Base-by-base conservation (phyloP, 1,139 yeast genomes). In the Debaryomyces subglobosus region DNA sequence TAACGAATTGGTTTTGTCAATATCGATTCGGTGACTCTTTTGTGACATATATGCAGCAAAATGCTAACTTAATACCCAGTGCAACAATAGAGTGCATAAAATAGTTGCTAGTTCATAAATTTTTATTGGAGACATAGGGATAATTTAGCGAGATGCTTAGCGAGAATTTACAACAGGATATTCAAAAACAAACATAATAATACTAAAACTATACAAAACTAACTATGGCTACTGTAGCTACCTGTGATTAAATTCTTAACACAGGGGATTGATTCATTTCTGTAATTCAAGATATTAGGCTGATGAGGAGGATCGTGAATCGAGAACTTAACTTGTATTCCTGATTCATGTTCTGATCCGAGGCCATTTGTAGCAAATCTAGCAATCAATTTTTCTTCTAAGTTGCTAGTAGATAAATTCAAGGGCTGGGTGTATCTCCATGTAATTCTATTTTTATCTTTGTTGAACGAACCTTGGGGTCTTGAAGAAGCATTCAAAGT, bases 391-490 rank as follows among this genome's bases (percentile, higher is more conserved):
- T 85, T 79, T 57, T 83, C 84, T 57, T 84, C 89, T 1, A 59
- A 54, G 6, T 49, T 51, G 7, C 54, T 58, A 12, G 65, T 54
- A 24, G 66, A 60, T 49, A 84, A 73, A 6, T 60, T 62, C 24
- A 86, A 59, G 3, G 86, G 82, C 32, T 72, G 69, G 30, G 69
- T 67, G 61, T 81, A 84, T 62, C 88, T 81, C 97, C 97, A 91
- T 0, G 94, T 86, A 49, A 92, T 85, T 67, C 97, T 82, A 58
- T 84, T 87, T 61, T 83, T 85, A 43, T 89, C 97, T 62, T 82
- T 85, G 67, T 86, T 89, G 73, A 90, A 90, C 1, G 95, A 81
- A 45, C 97, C 98, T 49, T 88, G 85, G 3, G 98, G 98, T 62
- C 88, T 89, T 10, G 96, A 87, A 52, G 91, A 84, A 0, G 97